These are phyloP conservation scores for Kluyveromyces nonfermentans DNA, from an alignment of 805 yeast genomes.

Conservation along the genomic window DNA sequence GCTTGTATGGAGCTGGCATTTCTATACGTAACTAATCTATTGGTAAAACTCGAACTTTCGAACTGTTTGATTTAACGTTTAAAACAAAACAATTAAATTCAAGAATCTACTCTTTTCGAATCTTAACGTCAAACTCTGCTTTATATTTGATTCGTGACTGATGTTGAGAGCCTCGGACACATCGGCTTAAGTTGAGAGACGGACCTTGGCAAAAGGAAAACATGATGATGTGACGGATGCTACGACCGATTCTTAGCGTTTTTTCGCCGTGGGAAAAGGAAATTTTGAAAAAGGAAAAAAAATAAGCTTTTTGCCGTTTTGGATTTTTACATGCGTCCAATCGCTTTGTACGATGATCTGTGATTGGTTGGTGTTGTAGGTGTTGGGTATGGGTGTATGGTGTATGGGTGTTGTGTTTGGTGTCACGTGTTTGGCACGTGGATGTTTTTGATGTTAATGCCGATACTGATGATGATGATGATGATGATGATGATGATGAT, in stretches of 20 bases:
- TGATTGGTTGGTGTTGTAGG: neutral
- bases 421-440: neutral
- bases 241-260: no score
- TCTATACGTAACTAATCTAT: slow-evolving; percentile 1
- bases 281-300: neutral
- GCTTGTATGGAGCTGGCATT: slow-evolving; percentile 21
- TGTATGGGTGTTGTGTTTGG: neutral
- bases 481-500: no score
- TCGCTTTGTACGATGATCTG: neutral
- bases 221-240: neutral
- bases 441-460: no score
- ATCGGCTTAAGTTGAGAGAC: slow-evolving; percentile 7
- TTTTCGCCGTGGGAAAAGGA: neutral
- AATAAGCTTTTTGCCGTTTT: neutral
- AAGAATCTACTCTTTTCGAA: no score
- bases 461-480: no score
- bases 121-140: neutral
- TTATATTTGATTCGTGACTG: neutral
- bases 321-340: neutral
- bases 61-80: neutral
- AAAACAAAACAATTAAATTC: no score
- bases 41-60: neutral
- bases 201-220: neutral
- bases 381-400: no score
- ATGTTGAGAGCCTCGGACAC: slow-evolving; percentile 6